Base-by-base conservation (phyloP, 768 basidiomycete genomes). In the Candolleomyces aberdarensis region DNA sequence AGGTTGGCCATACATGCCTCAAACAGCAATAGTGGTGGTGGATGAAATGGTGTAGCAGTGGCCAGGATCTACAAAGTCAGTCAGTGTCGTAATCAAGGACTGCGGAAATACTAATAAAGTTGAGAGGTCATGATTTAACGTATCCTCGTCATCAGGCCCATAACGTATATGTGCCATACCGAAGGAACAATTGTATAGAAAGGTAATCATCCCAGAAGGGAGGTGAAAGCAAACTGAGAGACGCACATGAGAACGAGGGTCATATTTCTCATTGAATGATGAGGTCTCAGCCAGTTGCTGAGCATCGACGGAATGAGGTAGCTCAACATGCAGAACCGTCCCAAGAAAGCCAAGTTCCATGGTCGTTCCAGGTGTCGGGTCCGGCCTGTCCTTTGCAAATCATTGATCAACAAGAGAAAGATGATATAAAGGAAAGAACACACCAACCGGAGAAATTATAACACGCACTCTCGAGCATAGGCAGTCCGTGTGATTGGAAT, bases 291-390 rank as follows among this genome's bases (percentile, higher is more conserved):
- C 79, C 41, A 89, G 74, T 67, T 96, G 94, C 53, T 92, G 91
- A 43, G 87, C 85, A 56, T 95, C 89, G 3, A 78, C 66, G 10
- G 77, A 79, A 59, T 82, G 77, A 3, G 94, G 95, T 11, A 96
- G 71, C 67, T 89, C 86, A 19, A 89, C 83, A 29, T 83, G 83
- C 17, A 96, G 69, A 1, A 92, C 86, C 13, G 85, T 81, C 17
- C 93, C 92, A 39, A 97, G 77, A 69, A 97, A 91, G 0, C 92
- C 93, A 11, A 98, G 80, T 69, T 96, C 92, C 26, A 91, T 62
- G 4, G 82, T 83, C 44, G 78, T 65, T 11, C 92, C 92, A 41
- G 86, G 82, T 15, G 73, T 75, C 36, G 91, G 92, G 72, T 87
- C 86, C 51, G 87, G 85, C 94, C 95, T 95, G 81, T 77, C 72